Conservation (phyloP, 192 early-diverging fungal species). For the Neocallimastix lanati region DNA sequence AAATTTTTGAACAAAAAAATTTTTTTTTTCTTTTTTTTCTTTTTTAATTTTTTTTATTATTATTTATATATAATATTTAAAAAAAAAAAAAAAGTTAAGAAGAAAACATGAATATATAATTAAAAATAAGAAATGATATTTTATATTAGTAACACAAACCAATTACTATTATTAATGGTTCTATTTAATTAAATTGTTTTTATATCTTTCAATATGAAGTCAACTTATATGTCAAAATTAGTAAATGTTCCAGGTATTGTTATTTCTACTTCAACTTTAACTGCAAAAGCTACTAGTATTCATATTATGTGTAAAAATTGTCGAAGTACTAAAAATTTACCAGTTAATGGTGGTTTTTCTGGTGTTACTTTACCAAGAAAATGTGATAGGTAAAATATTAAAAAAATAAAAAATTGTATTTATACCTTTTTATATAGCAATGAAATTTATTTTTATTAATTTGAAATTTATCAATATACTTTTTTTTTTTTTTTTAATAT, state of each 20-base stretch:
- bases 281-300: constrained; percentile 73
- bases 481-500: no score
- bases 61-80: not conserved
- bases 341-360: constrained; percentile 66
- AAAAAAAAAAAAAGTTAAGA: no score
- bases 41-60: not conserved
- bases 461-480: no score
- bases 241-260: constrained; percentile 91
- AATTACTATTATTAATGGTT: no score
- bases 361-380: constrained; percentile 68
- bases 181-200: no score
- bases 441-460: no score
- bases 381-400: constrained; percentile 54
- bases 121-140: no score
- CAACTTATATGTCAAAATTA: constrained; percentile 70
- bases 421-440: no score
- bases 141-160: no score
- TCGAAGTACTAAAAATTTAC: constrained; percentile 58
- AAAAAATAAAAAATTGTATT: no score
- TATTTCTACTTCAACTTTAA: constrained; percentile 72
- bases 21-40: not conserved
- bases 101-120: no score
- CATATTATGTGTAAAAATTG: constrained; percentile 80
- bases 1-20: constrained; percentile 6
- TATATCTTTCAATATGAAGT: no score